Percentiles rank a stretch among this genome's conserved stretches.
Evolutionary conservation across 495 filamentous ascomycete genomes (phyloP).

Genomic region (Penicillium lividum): DNA sequence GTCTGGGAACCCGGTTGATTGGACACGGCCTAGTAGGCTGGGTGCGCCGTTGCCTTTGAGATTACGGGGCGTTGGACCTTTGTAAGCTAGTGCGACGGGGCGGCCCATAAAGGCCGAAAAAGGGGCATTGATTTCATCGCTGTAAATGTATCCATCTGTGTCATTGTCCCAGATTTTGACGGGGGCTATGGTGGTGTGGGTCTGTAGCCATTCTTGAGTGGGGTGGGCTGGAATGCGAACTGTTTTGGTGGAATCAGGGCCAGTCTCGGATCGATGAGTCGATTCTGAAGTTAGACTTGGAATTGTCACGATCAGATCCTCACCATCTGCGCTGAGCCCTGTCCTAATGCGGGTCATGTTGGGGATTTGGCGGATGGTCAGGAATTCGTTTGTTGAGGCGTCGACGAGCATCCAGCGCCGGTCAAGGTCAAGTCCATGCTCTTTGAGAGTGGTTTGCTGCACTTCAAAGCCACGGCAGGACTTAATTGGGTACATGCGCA

Average conservation of each 20-base stretch:
- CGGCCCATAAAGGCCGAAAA: constrained; percentile 39
- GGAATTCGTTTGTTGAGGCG: constrained; percentile 34
- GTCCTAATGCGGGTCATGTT: constrained; percentile 48
- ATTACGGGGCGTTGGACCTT: constrained; percentile 44
- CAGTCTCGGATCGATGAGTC: neutral
- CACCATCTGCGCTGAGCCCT: constrained; percentile 29
- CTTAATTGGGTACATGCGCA: constrained; percentile 90
- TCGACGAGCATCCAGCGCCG: constrained; percentile 57
- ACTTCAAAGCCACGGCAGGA: constrained; percentile 81
- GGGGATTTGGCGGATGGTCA: constrained; percentile 47
- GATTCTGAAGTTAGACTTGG: constrained; percentile 11
- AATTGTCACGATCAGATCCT: constrained; percentile 27
- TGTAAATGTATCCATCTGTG: constrained; percentile 45
- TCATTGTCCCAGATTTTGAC: constrained; percentile 45
- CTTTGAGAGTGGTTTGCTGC: constrained; percentile 59
- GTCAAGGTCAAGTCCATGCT: constrained; percentile 79
- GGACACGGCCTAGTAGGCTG: constrained; percentile 36
- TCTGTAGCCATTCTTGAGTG: constrained; percentile 30
- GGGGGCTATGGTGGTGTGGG: constrained; percentile 30
- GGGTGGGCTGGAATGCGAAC: constrained; percentile 38
- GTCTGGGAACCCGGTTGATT: constrained; percentile 43
- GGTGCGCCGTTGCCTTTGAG: constrained; percentile 43
- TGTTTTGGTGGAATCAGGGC: constrained; percentile 3
- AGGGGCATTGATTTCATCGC: constrained; percentile 30
- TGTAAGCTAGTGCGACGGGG: constrained; percentile 40